A percentile compares a stretch with the other conserved stretches of the same genome.
Conservation (phyloP, 345 rosid species). For the Eucalyptus erythrocorys region DNA sequence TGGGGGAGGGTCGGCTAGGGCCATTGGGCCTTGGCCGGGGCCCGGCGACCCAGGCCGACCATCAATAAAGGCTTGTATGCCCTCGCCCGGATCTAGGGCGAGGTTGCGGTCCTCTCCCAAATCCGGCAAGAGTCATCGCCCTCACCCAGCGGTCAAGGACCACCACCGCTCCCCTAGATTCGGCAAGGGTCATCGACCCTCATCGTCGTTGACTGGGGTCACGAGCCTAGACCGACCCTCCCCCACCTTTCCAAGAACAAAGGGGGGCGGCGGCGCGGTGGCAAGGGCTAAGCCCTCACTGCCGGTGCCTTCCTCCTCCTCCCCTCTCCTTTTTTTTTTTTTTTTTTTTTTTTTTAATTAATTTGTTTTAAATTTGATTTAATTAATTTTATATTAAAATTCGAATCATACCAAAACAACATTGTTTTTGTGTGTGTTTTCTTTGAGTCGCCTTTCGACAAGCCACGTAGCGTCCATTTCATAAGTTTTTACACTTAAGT, state of each 20-base stretch:
- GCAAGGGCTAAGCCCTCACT: rapidly evolving
- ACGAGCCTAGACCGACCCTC: rapidly evolving
- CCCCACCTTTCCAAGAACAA: too few relatives aligned
- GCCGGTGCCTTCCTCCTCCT: too few relatives aligned
- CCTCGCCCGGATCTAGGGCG: rapidly evolving
- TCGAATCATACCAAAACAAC: rapidly evolving
- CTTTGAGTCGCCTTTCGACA: rapidly evolving
- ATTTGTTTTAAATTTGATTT: too few relatives aligned
- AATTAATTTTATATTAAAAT: too few relatives aligned
- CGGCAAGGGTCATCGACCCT: rapidly evolving
- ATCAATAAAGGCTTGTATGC: rapidly evolving
- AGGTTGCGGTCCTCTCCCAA: rapidly evolving
- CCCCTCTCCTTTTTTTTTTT: rapidly evolving
- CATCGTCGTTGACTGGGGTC: rapidly evolving
- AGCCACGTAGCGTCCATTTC: rapidly evolving
- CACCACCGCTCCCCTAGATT: rapidly evolving
- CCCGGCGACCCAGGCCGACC: rapidly evolving
- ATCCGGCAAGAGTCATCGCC: rapidly evolving
- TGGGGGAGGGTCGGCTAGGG: rapidly evolving
- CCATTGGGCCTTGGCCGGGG: rapidly evolving
- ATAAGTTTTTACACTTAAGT: rapidly evolving
- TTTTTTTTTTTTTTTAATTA: too few relatives aligned
- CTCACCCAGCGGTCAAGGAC: rapidly evolving
- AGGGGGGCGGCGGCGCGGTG: too few relatives aligned
- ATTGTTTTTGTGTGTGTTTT: too few relatives aligned